Percentiles rank a stretch among this genome's conserved stretches.
Conservation (phyloP, 2,329 filamentous ascomycete species). For the Metarhizium robertsii region DNA sequence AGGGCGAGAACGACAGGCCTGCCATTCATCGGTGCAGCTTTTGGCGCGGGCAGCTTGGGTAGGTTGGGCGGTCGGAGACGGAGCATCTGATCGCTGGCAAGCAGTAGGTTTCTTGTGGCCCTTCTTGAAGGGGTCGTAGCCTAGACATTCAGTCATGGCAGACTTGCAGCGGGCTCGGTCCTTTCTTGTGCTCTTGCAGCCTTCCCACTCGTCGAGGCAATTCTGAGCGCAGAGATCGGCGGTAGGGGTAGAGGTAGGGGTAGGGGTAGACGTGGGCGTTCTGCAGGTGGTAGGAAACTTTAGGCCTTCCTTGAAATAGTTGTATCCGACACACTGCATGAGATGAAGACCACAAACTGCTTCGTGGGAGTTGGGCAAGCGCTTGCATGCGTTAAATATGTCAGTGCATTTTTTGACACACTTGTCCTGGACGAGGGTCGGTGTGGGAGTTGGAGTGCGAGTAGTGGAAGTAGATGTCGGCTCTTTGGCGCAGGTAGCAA, state of each 20-base stretch:
- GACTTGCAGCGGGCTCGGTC: not conserved
- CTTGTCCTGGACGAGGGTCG: not conserved
- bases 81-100: not conserved
- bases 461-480: not conserved
- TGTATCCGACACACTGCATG: too few relatives aligned
- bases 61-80: not conserved
- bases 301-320: not conserved
- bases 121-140: not conserved
- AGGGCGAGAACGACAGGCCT: not conserved
- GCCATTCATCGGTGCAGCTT: not conserved
- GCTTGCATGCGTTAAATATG: not conserved
- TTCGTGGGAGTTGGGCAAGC: too few relatives aligned
- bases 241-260: not conserved
- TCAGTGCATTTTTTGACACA: constrained; percentile 1
- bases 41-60: not conserved
- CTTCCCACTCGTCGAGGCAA: not conserved
- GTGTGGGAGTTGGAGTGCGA: not conserved
- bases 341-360: too few relatives aligned
- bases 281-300: not conserved
- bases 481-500: not conserved
- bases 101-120: not conserved
- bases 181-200: not conserved
- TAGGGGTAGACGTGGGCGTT: not conserved
- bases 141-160: not conserved
- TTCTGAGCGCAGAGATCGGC: not conserved